phyloP scores from a whole-genome alignment of 139 green algal genomes.

The Picochlorum sp. region DNA sequence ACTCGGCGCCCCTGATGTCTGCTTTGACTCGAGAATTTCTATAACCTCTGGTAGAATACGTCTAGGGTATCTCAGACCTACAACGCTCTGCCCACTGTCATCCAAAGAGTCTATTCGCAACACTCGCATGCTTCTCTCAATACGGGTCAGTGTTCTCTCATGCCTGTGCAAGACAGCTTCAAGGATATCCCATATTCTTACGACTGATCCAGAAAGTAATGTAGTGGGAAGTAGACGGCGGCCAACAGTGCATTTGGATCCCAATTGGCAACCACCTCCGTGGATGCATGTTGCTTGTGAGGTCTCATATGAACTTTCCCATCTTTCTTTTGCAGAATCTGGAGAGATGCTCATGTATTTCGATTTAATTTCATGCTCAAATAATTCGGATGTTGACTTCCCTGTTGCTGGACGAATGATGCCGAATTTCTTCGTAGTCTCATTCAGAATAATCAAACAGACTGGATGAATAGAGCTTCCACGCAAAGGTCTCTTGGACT shows the following conservation, averaged over 20 bases:
- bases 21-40: too few relatives aligned
- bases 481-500: neutral
- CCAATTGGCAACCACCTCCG: slow-evolving; percentile 46
- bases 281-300: slow-evolving; percentile 58
- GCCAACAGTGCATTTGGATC: slow-evolving; percentile 48
- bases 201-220: slow-evolving; percentile 51
- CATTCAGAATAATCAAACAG: slow-evolving; percentile 37
- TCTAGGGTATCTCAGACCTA: slow-evolving; percentile 1
- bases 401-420: slow-evolving; percentile 62
- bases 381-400: slow-evolving; percentile 69
- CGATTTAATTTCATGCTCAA: slow-evolving; percentile 52
- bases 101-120: slow-evolving; percentile 44
- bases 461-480: slow-evolving; percentile 33
- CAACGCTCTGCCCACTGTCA: neutral
- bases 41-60: slow-evolving; percentile 47
- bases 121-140: slow-evolving; percentile 60
- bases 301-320: slow-evolving; percentile 41
- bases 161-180: slow-evolving; percentile 55
- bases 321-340: slow-evolving; percentile 47
- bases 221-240: slow-evolving; percentile 46
- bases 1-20: too few relatives aligned
- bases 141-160: slow-evolving; percentile 42
- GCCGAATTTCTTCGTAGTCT: too few relatives aligned
- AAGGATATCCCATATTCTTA: slow-evolving; percentile 72
- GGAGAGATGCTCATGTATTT: slow-evolving; percentile 45